phyloP scores from a whole-genome alignment of 2,329 filamentous ascomycete species.

The Claviceps sorghi region DNA sequence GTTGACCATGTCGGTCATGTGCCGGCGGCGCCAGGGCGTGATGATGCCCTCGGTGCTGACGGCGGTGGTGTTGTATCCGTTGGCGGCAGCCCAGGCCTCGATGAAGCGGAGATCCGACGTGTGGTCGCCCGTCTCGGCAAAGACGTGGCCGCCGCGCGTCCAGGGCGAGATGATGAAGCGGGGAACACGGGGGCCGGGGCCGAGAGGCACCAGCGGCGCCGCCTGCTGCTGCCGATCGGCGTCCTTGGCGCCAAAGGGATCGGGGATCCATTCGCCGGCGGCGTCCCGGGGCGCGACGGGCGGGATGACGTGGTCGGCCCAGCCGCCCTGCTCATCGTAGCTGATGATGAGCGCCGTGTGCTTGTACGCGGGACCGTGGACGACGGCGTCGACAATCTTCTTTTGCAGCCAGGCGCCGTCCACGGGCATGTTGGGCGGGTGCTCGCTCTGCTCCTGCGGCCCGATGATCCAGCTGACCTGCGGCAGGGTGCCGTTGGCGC shows the following conservation, averaged over 20 bases:
- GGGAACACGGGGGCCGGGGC: conserved; percentile 29
- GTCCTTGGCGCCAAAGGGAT: conserved; percentile 16
- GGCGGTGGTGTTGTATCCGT: conserved; percentile 9
- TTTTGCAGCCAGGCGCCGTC: conserved; percentile 43
- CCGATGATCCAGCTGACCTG: conserved; percentile 37
- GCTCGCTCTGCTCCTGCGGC: conserved; percentile 28
- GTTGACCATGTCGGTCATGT: conserved; percentile 18
- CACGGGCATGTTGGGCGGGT: conserved; percentile 36
- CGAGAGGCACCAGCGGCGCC: conserved; percentile 9
- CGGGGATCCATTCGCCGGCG: conserved; percentile 34
- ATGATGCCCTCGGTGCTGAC: conserved; percentile 17
- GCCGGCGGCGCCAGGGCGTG: conserved; percentile 14
- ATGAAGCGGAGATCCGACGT: conserved; percentile 39
- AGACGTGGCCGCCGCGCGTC: conserved; percentile 38
- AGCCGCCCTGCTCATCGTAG: conserved; percentile 39
- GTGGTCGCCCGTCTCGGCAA: conserved; percentile 38
- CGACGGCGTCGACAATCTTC: conserved; percentile 35
- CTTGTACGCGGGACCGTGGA: conserved; percentile 30
- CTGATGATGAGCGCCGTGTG: conserved; percentile 35
- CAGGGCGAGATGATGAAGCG: conserved; percentile 40
- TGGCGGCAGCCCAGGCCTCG: conserved; percentile 26
- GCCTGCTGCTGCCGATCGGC: not conserved
- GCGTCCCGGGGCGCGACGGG: conserved; percentile 31
- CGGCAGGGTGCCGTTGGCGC: conserved; percentile 33
- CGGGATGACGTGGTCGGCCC: conserved; percentile 36